Conservation (phyloP, 306 rosid genomes). For the Begonia peltatifolia region DNA sequence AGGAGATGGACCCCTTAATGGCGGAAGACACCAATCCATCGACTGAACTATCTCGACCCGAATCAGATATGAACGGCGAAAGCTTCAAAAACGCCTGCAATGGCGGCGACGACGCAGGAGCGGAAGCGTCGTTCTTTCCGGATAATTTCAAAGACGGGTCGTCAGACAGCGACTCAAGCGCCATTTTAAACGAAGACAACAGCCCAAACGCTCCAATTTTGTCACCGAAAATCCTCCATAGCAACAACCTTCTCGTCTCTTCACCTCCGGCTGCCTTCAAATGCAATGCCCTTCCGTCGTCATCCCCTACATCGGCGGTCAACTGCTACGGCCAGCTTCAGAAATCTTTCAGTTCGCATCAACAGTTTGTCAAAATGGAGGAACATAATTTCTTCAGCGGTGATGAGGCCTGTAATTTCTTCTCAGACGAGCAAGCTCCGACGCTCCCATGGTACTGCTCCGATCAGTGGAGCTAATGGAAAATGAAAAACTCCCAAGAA, state of each 20-base stretch:
- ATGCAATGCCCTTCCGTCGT: slow-evolving; percentile 19
- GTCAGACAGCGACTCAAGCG: slow-evolving; percentile 88
- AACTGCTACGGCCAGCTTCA: slow-evolving; percentile 45
- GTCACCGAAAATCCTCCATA: slow-evolving; percentile 32
- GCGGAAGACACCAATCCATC: slow-evolving; percentile 8
- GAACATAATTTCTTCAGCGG: slow-evolving; percentile 81
- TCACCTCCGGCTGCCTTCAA: slow-evolving; percentile 22
- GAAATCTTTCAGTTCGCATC: slow-evolving; percentile 33
- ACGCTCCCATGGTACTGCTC: slow-evolving; percentile 57
- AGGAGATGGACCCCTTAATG: slow-evolving; percentile 19
- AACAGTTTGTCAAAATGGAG: slow-evolving; percentile 58
- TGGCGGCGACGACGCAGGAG: slow-evolving; percentile 10
- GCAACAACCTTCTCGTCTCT: slow-evolving; percentile 24
- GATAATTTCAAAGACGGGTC: slow-evolving; percentile 57
- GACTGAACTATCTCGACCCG: slow-evolving; percentile 17
- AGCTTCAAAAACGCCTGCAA: slow-evolving; percentile 17
- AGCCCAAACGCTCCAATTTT: slow-evolving; percentile 45
- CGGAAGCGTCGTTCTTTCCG: slow-evolving; percentile 4
- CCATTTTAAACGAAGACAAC: slow-evolving; percentile 63
- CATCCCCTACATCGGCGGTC: slow-evolving; percentile 10
- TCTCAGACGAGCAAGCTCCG: slow-evolving; percentile 85
- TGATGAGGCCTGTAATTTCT: slow-evolving; percentile 75
- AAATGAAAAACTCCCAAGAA: too few species aligned
- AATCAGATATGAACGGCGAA: slow-evolving; percentile 24
- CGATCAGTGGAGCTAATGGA: slow-evolving; percentile 14